Percentiles rank a stretch among this genome's conserved stretches.
phyloP scores from a whole-genome alignment of 305 asterid species.

The Ilex paraguariensis region DNA sequence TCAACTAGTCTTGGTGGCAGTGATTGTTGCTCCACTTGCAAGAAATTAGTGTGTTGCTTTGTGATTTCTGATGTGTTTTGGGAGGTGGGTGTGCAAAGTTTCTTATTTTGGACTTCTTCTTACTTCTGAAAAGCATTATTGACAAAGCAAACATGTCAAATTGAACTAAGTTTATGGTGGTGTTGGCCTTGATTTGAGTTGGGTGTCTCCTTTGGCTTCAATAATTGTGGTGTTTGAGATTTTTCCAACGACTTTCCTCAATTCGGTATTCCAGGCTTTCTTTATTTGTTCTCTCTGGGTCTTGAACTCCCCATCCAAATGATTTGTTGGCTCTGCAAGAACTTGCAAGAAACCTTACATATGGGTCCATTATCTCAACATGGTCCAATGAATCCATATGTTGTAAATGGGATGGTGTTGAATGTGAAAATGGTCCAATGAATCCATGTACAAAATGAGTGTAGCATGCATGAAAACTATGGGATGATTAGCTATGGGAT shows the following conservation, averaged over 20 bases:
- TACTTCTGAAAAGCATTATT: slow-evolving; percentile 9
- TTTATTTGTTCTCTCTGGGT: slow-evolving; percentile 34
- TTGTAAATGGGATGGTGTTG: slow-evolving; percentile 83
- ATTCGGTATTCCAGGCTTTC: slow-evolving; percentile 41
- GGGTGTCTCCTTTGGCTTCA: slow-evolving; percentile 18
- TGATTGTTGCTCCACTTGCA: slow-evolving; percentile 23
- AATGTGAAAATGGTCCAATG: slow-evolving; percentile 40
- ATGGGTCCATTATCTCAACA: slow-evolving; percentile 42
- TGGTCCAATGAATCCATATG: slow-evolving; percentile 53
- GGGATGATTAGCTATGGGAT: no score
- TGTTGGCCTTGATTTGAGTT: slow-evolving; percentile 26
- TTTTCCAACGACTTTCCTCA: slow-evolving; percentile 27
- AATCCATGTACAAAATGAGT: slow-evolving; percentile 41
- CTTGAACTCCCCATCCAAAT: slow-evolving; percentile 34
- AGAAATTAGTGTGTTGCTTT: slow-evolving; percentile 15
- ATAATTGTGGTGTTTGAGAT: slow-evolving; percentile 25
- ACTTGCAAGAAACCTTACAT: slow-evolving; percentile 54
- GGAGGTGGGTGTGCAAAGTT: slow-evolving; percentile 18
- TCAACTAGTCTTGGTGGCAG: slow-evolving; percentile 12
- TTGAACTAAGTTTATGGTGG: slow-evolving; percentile 15
- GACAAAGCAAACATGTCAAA: slow-evolving; percentile 7
- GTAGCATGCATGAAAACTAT: background rate
- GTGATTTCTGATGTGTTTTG: slow-evolving; percentile 16
- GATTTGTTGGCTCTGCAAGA: slow-evolving; percentile 61
- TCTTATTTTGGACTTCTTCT: slow-evolving; percentile 17